Percentiles rank a stretch among this genome's conserved stretches.
Evolutionary conservation across 2,329 filamentous ascomycete species (phyloP).

Genomic region (Fusarium sp.): DNA sequence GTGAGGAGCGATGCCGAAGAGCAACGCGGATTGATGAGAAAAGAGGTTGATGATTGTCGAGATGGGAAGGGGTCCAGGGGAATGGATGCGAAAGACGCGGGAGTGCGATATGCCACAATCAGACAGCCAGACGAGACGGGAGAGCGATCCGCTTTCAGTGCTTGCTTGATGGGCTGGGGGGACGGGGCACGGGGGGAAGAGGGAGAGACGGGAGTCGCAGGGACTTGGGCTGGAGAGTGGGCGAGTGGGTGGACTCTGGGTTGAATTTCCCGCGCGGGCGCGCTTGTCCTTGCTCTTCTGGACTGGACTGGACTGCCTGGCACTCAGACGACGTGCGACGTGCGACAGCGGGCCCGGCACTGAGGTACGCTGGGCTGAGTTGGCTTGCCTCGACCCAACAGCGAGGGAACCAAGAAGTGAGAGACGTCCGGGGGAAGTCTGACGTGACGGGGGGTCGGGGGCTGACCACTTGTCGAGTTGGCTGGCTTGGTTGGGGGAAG

Average conservation of each 20-base stretch:
- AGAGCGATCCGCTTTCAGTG: conserved; percentile 39
- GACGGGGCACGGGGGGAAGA: conserved; percentile 3
- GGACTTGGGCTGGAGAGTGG: conserved; percentile 34
- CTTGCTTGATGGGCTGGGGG: conserved; percentile 13
- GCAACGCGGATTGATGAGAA: conserved; percentile 36
- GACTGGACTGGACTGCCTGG: conserved; percentile 3
- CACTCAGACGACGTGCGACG: conserved; percentile 14
- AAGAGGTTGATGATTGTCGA: conserved; percentile 37
- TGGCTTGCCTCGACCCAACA: conserved; percentile 6
- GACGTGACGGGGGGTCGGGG: conserved; percentile 30
- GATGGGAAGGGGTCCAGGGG: conserved; percentile 30
- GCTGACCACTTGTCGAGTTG: conserved; percentile 13
- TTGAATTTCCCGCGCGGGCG: conserved; percentile 40
- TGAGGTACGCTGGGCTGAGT: conserved; percentile 22
- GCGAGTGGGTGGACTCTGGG: conserved; percentile 27
- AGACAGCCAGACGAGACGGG: conserved; percentile 5
- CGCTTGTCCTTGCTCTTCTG: conserved; percentile 35
- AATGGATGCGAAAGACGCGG: conserved; percentile 41
- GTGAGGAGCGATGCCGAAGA: conserved; percentile 32
- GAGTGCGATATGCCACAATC: conserved; percentile 36
- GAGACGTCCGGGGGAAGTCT: conserved; percentile 30
- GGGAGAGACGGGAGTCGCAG: conserved; percentile 30
- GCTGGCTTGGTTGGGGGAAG: conserved; percentile 4
- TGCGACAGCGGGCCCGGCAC: conserved; percentile 35
- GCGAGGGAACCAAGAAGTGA: conserved; percentile 17